Evolutionary conservation across 768 basidiomycete species (phyloP), one percentile per base, ranked within the genome.

Genomic region (Asterophora parasitica): DNA sequence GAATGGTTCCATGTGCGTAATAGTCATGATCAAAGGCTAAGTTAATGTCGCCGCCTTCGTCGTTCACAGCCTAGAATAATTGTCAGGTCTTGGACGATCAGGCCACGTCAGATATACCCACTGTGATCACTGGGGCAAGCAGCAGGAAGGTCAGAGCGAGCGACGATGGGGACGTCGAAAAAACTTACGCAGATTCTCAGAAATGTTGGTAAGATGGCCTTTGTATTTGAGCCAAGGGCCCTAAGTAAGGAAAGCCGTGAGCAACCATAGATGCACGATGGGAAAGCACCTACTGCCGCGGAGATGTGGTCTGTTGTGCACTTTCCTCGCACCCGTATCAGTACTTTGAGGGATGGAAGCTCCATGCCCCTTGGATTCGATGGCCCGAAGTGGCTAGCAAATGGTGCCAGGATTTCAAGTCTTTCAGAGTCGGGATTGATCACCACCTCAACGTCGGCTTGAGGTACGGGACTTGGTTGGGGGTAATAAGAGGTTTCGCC

Each of bases 201-300:
- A 92, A 51, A 97, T 96, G 63, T 97, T 97, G 27, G 87, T 86
- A 33, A 98, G 72, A 69, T 98, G 94, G 0, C 91, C 96, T 65
- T 98, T 98, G 74, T 95, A 99, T 72, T 97, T 97, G 55, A 99
- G 71, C 96, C 96, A 99, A 28, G 93, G 91, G 2, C 96, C 96
- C 88, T 90, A 59, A 17, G 46, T 90, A 59, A 17, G 46, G 36
- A 50, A 17, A 33, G 51, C 35, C 30, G 20, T 53, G 23, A 42
- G 28, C 46, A 28, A 47, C 17, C 38, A n/a, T 26, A 23, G 9
- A 7, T 27, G 6, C 30, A n/a, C 4, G 28, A 27, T 35, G 39
- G 41, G 16, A 12, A 20, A 27, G 9, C n/a, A 33, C 4, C 13
- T 57, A 89, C 88, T 27, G 96, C 96, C 32, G 96, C 96, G 28